Conservation (phyloP, 768 basidiomycete species). For the Kwoniella bestiolae region DNA sequence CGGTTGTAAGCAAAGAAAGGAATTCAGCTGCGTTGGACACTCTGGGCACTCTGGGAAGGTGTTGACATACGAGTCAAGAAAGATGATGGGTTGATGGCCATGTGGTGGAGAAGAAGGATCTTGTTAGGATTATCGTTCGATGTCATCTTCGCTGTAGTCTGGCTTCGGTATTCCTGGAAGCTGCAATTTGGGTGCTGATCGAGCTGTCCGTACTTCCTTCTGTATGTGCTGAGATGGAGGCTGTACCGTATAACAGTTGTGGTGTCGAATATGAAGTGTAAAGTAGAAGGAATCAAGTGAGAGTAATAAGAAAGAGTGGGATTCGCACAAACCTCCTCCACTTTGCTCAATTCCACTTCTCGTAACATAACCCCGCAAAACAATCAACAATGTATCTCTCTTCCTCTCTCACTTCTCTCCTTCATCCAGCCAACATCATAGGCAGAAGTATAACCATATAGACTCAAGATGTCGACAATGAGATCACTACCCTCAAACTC, state of each 20-base stretch:
- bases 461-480: conserved; percentile 8
- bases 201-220: no score
- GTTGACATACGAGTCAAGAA: conserved; percentile 39
- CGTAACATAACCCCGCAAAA: not conserved
- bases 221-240: no score
- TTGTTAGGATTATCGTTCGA: conserved; percentile 11
- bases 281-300: not conserved
- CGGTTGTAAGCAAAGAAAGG: not conserved
- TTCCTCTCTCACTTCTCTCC: not conserved
- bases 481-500: conserved; percentile 6
- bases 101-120: conserved; percentile 33
- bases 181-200: no score
- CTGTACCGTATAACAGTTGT: no score
- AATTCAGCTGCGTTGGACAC: not conserved
- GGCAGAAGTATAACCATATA: not conserved
- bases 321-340: conserved; percentile 19
- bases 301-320: not conserved
- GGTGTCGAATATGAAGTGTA: no score
- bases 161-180: no score
- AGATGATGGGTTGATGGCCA: conserved; percentile 20
- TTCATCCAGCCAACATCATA: not conserved
- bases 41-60: no score
- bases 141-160: no score
- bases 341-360: not conserved
- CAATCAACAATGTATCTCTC: not conserved